phyloP scores from a whole-genome alignment of 1,284 basidiomycete genomes.

The Pseudomicrostroma phylloplanum region DNA sequence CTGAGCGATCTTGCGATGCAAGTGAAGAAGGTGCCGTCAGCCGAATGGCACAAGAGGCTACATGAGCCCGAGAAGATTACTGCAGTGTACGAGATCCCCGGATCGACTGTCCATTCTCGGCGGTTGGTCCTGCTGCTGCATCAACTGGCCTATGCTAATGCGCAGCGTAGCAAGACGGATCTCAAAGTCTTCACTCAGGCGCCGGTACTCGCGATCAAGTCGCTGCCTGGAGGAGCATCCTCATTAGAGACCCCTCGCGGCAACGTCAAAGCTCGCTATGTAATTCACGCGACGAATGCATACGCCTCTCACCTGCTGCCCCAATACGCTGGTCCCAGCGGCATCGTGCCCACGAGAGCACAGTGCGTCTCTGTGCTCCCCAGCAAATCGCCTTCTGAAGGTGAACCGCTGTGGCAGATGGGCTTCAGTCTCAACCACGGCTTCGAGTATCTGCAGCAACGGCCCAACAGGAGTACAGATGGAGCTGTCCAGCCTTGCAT shows the following conservation, averaged over 20 bases:
- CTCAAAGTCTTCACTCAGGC: slow-evolving; percentile 19
- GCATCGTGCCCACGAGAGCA: slow-evolving; percentile 66
- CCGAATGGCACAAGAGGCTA: slow-evolving; percentile 22
- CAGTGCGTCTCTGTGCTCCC: slow-evolving; percentile 66
- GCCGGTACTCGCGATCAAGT: slow-evolving; percentile 14
- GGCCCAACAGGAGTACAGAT: slow-evolving; percentile 52
- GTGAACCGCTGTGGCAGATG: slow-evolving; percentile 16
- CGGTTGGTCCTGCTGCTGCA: slow-evolving; percentile 22
- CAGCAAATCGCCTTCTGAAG: slow-evolving; percentile 15
- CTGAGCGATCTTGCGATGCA: slow-evolving; percentile 15
- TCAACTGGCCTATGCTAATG: slow-evolving; percentile 7
- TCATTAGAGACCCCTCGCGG: neutral
- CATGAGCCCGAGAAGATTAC: slow-evolving; percentile 13
- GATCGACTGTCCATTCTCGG: slow-evolving; percentile 28
- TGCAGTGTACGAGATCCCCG: slow-evolving; percentile 30
- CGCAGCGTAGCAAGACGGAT: slow-evolving; percentile 11
- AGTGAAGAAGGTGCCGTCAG: slow-evolving; percentile 18
- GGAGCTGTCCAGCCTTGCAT: slow-evolving; percentile 59
- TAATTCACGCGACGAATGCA: slow-evolving; percentile 74
- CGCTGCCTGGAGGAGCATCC: neutral
- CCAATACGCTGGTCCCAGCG: slow-evolving; percentile 56
- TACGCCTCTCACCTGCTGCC: slow-evolving; percentile 65
- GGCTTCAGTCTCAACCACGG: slow-evolving; percentile 53
- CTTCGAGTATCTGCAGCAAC: slow-evolving; percentile 73
- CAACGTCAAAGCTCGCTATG: slow-evolving; percentile 56